Percentiles rank a stretch among this genome's conserved stretches.
phyloP scores from a whole-genome alignment of 2,329 filamentous ascomycete genomes.

The Penicillium sp. region DNA sequence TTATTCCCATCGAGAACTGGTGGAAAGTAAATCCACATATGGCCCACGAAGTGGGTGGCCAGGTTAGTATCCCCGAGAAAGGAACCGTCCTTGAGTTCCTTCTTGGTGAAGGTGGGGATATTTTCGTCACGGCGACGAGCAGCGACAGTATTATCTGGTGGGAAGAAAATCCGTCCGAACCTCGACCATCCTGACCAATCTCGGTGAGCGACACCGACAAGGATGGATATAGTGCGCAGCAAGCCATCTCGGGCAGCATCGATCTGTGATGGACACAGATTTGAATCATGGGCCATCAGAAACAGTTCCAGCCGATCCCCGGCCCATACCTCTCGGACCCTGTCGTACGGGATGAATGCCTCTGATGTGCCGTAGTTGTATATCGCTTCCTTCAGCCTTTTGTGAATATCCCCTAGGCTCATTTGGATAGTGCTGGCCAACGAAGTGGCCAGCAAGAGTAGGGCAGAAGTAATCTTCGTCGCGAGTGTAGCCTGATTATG shows the following conservation, averaged over 20 bases:
- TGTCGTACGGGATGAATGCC: conserved; percentile 10
- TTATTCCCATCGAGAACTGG: background rate
- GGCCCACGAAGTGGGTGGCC: background rate
- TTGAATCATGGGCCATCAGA: conserved; percentile 2
- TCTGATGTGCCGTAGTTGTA: background rate
- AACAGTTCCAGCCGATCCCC: conserved; percentile 10
- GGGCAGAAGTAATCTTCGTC: background rate
- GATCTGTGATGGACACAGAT: background rate
- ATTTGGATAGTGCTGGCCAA: background rate
- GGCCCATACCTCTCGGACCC: conserved; percentile 13
- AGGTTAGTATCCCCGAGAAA: background rate
- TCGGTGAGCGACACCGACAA: conserved; percentile 5
- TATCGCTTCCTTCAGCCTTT: background rate
- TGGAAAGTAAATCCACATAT: conserved; percentile 1
- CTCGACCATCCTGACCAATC: conserved; percentile 14
- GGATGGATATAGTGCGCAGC: conserved; percentile 15
- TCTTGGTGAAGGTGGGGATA: conserved; percentile 5
- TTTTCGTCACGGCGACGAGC: conserved; percentile 6
- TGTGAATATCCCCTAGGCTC: background rate
- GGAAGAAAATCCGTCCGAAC: conserved; percentile 14
- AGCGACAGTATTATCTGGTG: background rate
- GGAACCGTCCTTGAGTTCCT: background rate
- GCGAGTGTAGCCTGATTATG: background rate
- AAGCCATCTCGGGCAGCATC: background rate
- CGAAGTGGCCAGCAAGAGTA: background rate